phyloP scores from a whole-genome alignment of 2,329 filamentous ascomycete genomes.

The Amylocarpus encephaloides region DNA sequence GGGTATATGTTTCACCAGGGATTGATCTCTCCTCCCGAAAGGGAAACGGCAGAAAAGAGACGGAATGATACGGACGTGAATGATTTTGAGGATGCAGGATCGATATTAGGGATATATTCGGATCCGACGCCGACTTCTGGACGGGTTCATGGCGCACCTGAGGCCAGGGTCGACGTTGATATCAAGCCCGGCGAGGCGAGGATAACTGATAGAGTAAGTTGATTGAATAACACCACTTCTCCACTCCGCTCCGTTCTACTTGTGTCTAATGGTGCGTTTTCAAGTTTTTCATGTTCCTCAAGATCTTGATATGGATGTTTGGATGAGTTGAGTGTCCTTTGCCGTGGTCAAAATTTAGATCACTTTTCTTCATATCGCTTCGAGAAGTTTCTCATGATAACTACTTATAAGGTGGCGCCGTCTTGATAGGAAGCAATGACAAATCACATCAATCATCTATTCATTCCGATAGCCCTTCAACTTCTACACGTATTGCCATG shows the following conservation, averaged over 20 bases:
- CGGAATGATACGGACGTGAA: conserved; percentile 10
- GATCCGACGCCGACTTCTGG: conserved; percentile 13
- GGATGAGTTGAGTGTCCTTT: too few relatives aligned
- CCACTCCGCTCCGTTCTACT: not conserved
- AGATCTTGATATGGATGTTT: not conserved
- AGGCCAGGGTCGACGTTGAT: conserved; percentile 22
- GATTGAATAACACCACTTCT: not conserved
- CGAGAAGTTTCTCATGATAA: too few relatives aligned
- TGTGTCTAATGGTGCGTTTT: too few relatives aligned
- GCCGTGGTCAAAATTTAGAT: too few relatives aligned
- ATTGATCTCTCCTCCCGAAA: conserved; percentile 20
- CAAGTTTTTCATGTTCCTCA: not conserved
- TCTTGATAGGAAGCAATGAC: too few relatives aligned
- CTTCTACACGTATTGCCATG: too few relatives aligned
- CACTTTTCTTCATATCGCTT: too few relatives aligned
- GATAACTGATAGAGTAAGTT: conserved; percentile 7
- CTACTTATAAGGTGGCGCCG: too few relatives aligned
- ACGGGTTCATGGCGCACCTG: conserved; percentile 13
- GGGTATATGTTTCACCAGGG: conserved; percentile 32
- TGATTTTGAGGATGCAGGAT: conserved; percentile 27
- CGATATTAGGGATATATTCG: conserved; percentile 22
- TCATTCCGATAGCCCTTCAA: too few relatives aligned
- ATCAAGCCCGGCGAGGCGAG: conserved; percentile 1
- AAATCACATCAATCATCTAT: too few relatives aligned
- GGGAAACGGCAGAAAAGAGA: conserved; percentile 12